These are phyloP conservation scores for Metschnikowia proteae DNA, from an alignment of 805 yeast genomes.

Conservation along the genomic window DNA sequence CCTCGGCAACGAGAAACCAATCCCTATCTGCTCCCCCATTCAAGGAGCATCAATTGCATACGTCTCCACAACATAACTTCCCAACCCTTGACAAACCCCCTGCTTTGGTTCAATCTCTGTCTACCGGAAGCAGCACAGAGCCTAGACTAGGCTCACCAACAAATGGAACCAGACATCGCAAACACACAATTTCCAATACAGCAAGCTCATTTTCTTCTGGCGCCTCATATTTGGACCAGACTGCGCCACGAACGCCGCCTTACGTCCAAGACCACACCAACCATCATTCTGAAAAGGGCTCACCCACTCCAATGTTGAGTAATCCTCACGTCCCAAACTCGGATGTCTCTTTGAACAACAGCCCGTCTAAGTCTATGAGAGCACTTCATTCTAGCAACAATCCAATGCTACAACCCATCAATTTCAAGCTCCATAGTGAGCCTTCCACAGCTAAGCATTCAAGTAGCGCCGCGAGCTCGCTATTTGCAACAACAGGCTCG, in stretches of 20 bases:
- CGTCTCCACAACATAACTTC: slow-evolving; percentile 11
- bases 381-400: slow-evolving; percentile 44
- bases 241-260: slow-evolving; percentile 16
- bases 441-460: not conserved
- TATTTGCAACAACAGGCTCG: slow-evolving; percentile 1
- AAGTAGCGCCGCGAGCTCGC: not conserved
- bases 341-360: slow-evolving; percentile 21
- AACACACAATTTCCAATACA: slow-evolving; percentile 38
- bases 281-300: slow-evolving; percentile 15
- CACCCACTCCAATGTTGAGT: slow-evolving; percentile 27
- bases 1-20: slow-evolving; percentile 9
- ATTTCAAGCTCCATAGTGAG: slow-evolving; percentile 32
- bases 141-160: slow-evolving; percentile 24
- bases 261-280: slow-evolving; percentile 6
- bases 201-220: slow-evolving; percentile 15
- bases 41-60: not conserved
- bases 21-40: slow-evolving; percentile 7
- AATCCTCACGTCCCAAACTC: slow-evolving; percentile 8
- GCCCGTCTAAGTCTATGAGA: slow-evolving; percentile 47
- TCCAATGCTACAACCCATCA: slow-evolving; percentile 55
- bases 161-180: slow-evolving; percentile 27
- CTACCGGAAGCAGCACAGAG: slow-evolving; percentile 39
- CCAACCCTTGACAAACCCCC: slow-evolving; percentile 38
- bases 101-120: slow-evolving; percentile 39
- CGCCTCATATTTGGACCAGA: slow-evolving; percentile 7